These are phyloP conservation scores for Saccharomyces hybrid DNA, from an alignment of 1,139 yeast species.

Conservation along the genomic window DNA sequence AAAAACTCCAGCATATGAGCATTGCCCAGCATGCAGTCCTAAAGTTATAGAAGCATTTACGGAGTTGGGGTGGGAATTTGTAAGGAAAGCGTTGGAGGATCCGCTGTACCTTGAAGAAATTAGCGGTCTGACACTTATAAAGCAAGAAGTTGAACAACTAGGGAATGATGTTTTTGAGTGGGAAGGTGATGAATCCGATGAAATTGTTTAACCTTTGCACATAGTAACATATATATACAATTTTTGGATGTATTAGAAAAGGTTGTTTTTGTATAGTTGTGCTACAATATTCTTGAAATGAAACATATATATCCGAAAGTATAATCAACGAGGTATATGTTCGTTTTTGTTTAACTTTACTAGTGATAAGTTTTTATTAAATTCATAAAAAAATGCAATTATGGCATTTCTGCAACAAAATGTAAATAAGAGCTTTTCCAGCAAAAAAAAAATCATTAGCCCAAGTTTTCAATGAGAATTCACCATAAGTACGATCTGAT, in stretches of 20 bases:
- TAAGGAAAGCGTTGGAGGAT: constrained; percentile 58
- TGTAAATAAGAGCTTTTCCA: too few species aligned
- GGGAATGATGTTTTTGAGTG: constrained; percentile 41
- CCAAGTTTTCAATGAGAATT: too few species aligned
- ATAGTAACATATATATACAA: not conserved
- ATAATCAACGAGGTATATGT: not conserved
- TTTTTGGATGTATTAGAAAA: constrained; percentile 21
- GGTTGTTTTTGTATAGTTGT: constrained; percentile 9
- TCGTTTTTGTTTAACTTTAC: too few species aligned
- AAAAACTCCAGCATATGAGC: constrained; percentile 60
- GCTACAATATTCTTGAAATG: not conserved
- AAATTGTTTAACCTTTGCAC: not conserved
- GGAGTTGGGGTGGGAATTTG: constrained; percentile 70
- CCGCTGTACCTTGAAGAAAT: constrained; percentile 60
- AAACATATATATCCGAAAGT: not conserved
- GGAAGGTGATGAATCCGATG: constrained; percentile 34
- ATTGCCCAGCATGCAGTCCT: constrained; percentile 81
- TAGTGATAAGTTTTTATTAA: too few species aligned
- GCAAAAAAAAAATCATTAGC: too few species aligned
- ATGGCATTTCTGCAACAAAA: too few species aligned
- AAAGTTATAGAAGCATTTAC: constrained; percentile 46
- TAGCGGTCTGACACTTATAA: constrained; percentile 70
- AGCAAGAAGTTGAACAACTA: constrained; percentile 62
- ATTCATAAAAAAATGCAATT: too few species aligned
- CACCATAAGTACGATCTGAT: too few species aligned